These are phyloP conservation scores for Teunomyces stri DNA, from an alignment of 805 yeast species.

Conservation along the genomic window DNA sequence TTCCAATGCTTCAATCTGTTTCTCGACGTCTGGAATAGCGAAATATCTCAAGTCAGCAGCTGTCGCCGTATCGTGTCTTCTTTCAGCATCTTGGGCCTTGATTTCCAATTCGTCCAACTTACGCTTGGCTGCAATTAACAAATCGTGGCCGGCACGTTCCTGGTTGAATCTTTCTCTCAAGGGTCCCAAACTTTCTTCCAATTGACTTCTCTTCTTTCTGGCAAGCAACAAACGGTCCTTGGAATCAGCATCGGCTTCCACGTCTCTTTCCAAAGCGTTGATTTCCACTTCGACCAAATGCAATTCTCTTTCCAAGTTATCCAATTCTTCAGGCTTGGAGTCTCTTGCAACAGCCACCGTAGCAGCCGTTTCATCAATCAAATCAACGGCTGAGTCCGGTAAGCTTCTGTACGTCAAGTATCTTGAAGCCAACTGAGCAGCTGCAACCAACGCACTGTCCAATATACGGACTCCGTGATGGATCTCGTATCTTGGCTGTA, in stretches of 20 bases:
- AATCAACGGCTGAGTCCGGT: slow-evolving; percentile 96
- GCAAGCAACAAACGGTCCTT: slow-evolving; percentile 84
- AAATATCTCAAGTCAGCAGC: slow-evolving; percentile 96
- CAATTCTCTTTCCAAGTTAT: slow-evolving; percentile 86
- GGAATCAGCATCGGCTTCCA: slow-evolving; percentile 77
- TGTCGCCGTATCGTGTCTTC: slow-evolving; percentile 90
- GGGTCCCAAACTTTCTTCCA: slow-evolving; percentile 84
- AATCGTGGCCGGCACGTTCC: slow-evolving; percentile 90
- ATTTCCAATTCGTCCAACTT: slow-evolving; percentile 88
- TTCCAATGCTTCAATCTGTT: slow-evolving; percentile 74
- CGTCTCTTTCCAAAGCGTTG: slow-evolving; percentile 94
- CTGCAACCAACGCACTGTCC: slow-evolving; percentile 90
- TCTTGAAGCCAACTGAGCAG: slow-evolving; percentile 92
- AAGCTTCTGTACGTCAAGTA: slow-evolving; percentile 91
- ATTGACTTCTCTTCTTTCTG: slow-evolving; percentile 69
- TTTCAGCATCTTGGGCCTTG: slow-evolving; percentile 94
- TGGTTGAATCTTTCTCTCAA: slow-evolving; percentile 78
- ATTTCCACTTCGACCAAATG: slow-evolving; percentile 93
- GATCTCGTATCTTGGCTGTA: slow-evolving; percentile 91
- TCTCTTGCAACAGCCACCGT: slow-evolving; percentile 97
- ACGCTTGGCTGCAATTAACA: slow-evolving; percentile 83
- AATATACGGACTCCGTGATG: slow-evolving; percentile 97
- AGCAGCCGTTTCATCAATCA: slow-evolving; percentile 95
- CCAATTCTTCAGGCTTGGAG: slow-evolving; percentile 95
- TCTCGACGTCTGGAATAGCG: slow-evolving; percentile 91